Percentiles rank a stretch among this genome's conserved stretches.
phyloP scores from a whole-genome alignment of 306 rosid species.

The Citrullus amarus region DNA sequence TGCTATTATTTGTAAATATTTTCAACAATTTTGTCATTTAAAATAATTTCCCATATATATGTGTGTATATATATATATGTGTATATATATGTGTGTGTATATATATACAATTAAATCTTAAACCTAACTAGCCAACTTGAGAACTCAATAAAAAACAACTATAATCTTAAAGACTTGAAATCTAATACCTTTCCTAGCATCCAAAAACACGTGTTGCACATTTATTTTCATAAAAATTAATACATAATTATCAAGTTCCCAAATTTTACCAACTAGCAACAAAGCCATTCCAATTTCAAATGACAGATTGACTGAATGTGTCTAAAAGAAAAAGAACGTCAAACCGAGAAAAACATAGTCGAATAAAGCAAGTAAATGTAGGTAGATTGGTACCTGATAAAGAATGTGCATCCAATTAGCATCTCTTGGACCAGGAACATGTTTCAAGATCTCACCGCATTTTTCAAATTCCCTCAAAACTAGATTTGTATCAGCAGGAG shows the following conservation, averaged over 20 bases:
- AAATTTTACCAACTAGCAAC: not conserved
- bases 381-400: slow-evolving; percentile 44
- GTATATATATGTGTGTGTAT: no score
- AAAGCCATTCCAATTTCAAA: not conserved
- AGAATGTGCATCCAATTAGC: slow-evolving; percentile 94
- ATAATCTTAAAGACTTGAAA: not conserved
- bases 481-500: slow-evolving; percentile 72
- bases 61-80: no score
- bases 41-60: no score
- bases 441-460: slow-evolving; percentile 88
- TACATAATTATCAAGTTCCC: not conserved
- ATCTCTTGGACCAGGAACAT: slow-evolving; percentile 86
- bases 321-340: not conserved
- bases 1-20: no score
- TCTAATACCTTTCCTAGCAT: not conserved
- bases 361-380: slow-evolving; percentile 5
- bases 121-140: not conserved
- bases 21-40: no score
- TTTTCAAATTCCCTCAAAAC: slow-evolving; percentile 93
- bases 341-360: not conserved
- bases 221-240: not conserved
- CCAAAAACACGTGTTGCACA: not conserved
- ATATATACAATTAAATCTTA: not conserved
- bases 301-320: not conserved
- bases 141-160: not conserved